Percentiles rank a stretch among this genome's conserved stretches.
Evolutionary conservation across 805 yeast genomes (phyloP).

Genomic region (Saccharomycopsis javanensis): DNA sequence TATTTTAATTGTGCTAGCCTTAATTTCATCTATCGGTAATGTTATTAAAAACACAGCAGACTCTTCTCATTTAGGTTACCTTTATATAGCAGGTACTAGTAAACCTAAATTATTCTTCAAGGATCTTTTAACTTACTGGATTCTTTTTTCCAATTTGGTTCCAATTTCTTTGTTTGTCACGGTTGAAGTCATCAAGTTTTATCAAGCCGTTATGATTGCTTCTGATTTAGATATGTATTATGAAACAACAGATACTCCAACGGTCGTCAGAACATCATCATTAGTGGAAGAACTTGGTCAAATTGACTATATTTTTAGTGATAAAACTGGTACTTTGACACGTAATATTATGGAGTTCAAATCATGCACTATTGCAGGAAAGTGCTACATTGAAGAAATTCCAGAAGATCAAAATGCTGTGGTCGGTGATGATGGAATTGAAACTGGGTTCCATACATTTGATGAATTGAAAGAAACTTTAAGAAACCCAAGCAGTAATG

Average conservation of each 20-base stretch:
- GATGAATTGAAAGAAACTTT: constrained; percentile 46
- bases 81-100: constrained; percentile 59
- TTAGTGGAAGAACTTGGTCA: constrained; percentile 96
- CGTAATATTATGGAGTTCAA: constrained; percentile 95
- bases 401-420: constrained; percentile 84
- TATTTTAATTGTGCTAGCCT: constrained; percentile 61
- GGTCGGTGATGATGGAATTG: constrained; percentile 63
- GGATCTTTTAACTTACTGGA: constrained; percentile 91
- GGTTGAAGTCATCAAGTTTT: constrained; percentile 88
- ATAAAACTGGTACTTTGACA: constrained; percentile 94
- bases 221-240: constrained; percentile 92
- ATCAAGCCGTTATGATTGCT: constrained; percentile 88
- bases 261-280: constrained; percentile 90
- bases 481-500: constrained; percentile 30
- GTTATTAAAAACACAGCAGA: constrained; percentile 59
- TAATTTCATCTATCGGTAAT: constrained; percentile 82
- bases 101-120: constrained; percentile 66
- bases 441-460: constrained; percentile 68
- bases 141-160: constrained; percentile 90
- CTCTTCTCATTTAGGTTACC: constrained; percentile 46
- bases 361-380: constrained; percentile 87
- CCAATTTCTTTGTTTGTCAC: constrained; percentile 96
- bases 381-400: constrained; percentile 74
- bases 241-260: constrained; percentile 82
- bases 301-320: constrained; percentile 91